Evolutionary conservation across 257 asterid species (phyloP).

Genomic region (Solanum tacnaense): DNA sequence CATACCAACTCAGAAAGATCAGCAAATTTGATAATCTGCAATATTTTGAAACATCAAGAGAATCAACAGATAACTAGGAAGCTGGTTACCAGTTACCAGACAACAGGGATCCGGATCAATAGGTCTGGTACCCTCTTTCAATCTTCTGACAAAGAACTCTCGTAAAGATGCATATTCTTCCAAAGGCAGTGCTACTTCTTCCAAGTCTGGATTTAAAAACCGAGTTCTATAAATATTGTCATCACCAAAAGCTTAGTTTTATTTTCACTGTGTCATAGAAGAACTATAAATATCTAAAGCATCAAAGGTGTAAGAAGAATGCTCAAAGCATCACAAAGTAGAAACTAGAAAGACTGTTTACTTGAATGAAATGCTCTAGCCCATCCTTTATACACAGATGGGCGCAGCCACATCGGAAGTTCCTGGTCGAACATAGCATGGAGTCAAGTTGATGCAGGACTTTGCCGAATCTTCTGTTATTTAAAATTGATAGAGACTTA

Average conservation of each 20-base stretch:
- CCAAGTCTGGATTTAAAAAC: conserved; percentile 45
- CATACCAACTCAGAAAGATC: background rate
- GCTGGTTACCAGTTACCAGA: conserved; percentile 95
- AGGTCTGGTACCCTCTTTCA: conserved; percentile 79
- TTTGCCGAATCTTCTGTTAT: background rate
- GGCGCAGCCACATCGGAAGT: conserved; percentile 78
- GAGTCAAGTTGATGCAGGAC: background rate
- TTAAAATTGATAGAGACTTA: conserved; percentile 28
- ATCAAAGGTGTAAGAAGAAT: background rate
- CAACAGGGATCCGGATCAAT: conserved; percentile 54
- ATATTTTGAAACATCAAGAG: background rate
- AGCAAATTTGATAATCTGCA: background rate
- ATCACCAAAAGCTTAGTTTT: background rate
- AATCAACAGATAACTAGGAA: conserved; percentile 16
- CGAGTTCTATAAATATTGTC: background rate
- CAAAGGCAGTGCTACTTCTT: conserved; percentile 72
- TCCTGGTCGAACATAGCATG: conserved; percentile 49
- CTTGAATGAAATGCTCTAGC: conserved; percentile 95
- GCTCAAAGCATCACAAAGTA: background rate
- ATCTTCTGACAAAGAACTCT: conserved; percentile 67
- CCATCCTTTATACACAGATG: conserved; percentile 83
- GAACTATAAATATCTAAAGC: background rate
- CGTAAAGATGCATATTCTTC: conserved; percentile 80
- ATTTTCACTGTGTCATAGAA: background rate
- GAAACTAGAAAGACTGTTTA: conserved; percentile 24